A percentile compares a stretch with the other conserved stretches of the same genome.
Conservation (phyloP, 352 stramenopile species). For the Phytophthora sansomeana region DNA sequence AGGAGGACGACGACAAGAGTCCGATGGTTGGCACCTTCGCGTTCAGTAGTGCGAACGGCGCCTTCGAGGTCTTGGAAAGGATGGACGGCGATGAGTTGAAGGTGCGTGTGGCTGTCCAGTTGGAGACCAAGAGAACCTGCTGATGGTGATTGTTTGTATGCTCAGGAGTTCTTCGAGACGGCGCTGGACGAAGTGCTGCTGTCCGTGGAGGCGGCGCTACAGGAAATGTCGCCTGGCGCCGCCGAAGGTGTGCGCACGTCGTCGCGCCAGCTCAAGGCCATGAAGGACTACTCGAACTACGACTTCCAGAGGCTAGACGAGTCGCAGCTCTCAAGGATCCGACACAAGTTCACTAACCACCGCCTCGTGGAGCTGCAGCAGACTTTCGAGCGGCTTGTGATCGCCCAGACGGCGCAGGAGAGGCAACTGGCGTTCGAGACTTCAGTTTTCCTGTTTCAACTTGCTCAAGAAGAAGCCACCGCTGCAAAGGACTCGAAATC, state of each 20-base stretch:
- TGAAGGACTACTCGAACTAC: constrained; percentile 62
- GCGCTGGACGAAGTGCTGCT: constrained; percentile 70
- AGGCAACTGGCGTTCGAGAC: constrained; percentile 65
- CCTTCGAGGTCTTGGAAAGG: constrained; percentile 69
- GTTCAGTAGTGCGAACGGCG: constrained; percentile 64
- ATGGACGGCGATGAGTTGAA: constrained; percentile 81
- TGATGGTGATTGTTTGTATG: not conserved
- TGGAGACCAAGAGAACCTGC: not conserved
- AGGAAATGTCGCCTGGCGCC: constrained; percentile 65
- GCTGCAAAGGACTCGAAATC: not conserved
- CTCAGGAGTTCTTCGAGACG: constrained; percentile 74
- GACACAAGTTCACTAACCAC: constrained; percentile 64
- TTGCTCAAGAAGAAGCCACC: constrained; percentile 59
- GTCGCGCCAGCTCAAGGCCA: constrained; percentile 51
- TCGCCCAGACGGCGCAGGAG: constrained; percentile 58
- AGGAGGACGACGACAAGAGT: constrained; percentile 47
- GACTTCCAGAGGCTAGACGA: constrained; percentile 63
- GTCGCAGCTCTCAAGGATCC: constrained; percentile 43
- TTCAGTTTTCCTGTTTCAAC: constrained; percentile 66
- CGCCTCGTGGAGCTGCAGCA: constrained; percentile 73
- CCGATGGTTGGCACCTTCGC: constrained; percentile 60
- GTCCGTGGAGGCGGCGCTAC: constrained; percentile 57
- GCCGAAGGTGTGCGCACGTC: constrained; percentile 55
- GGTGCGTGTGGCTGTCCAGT: constrained; percentile 29
- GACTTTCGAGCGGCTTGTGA: constrained; percentile 69